Conservation (phyloP, 495 filamentous ascomycete genomes). For the Ascobolus immersus region DNA sequence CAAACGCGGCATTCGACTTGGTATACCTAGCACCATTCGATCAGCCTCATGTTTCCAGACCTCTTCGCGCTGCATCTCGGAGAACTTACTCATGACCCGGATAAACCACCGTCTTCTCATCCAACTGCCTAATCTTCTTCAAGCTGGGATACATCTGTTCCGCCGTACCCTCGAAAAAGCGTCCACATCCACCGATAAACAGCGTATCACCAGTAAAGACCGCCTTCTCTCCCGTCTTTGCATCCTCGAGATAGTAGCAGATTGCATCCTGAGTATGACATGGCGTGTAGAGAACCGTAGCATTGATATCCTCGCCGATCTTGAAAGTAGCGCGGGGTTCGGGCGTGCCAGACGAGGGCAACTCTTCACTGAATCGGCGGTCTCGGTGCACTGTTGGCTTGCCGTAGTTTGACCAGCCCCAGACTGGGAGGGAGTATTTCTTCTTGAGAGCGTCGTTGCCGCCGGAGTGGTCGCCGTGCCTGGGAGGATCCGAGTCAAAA, state of each 20-base stretch:
- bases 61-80: background rate
- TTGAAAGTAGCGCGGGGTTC: constrained; percentile 51
- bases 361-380: too few relatives aligned
- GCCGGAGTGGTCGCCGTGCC: constrained; percentile 88
- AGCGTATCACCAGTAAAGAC: constrained; percentile 94
- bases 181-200: constrained; percentile 87
- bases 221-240: constrained; percentile 33
- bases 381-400: too few relatives aligned
- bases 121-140: constrained; percentile 61
- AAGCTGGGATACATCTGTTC: constrained; percentile 79
- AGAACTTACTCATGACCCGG: constrained; percentile 10
- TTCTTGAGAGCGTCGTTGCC: constrained; percentile 51
- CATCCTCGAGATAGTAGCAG: constrained; percentile 71
- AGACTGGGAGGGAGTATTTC: too few relatives aligned
- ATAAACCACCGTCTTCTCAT: constrained; percentile 82
- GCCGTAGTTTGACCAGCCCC: too few relatives aligned
- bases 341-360: too few relatives aligned
- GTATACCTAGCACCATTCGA: constrained; percentile 88
- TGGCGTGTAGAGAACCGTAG: constrained; percentile 79
- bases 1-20: constrained; percentile 76
- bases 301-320: constrained; percentile 54
- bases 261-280: constrained; percentile 98
- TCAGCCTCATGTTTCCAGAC: background rate
- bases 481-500: too few relatives aligned
- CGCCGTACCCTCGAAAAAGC: constrained; percentile 83